These are phyloP conservation scores for Rhododendron simsii DNA, from an alignment of 148 eudicot genomes.

Conservation along the genomic window DNA sequence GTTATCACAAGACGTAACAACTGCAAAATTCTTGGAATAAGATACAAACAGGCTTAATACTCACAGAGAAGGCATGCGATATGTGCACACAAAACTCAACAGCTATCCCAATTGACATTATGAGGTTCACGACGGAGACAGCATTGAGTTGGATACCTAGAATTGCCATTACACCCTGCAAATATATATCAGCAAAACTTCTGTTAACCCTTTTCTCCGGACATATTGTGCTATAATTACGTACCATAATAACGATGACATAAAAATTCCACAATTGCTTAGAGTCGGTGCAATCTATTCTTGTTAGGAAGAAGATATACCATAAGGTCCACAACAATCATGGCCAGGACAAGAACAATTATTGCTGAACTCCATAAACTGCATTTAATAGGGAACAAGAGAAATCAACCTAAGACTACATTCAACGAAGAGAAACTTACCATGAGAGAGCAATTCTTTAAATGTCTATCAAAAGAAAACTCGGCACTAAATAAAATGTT, in stretches of 20 bases:
- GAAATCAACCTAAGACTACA: conserved; percentile 6
- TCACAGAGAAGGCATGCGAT: conserved; percentile 95
- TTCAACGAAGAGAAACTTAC: background rate
- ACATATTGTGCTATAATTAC: background rate
- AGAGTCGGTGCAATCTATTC: background rate
- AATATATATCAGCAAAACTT: conserved; percentile 7
- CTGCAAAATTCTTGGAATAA: background rate
- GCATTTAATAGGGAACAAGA: conserved; percentile 22
- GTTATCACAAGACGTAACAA: background rate
- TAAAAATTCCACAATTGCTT: background rate
- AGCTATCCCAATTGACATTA: conserved; percentile 97
- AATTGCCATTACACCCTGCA: conserved; percentile 98
- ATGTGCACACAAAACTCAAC: conserved; percentile 99
- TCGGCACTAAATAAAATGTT: background rate
- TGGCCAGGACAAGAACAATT: conserved; percentile 55
- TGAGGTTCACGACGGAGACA: conserved; percentile 93
- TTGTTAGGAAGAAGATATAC: conserved; percentile 22
- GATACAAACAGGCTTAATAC: conserved; percentile 8
- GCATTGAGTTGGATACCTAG: conserved; percentile 92
- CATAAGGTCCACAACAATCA: conserved; percentile 71
- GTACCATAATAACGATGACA: background rate
- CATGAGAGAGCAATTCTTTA: background rate
- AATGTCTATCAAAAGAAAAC: background rate
- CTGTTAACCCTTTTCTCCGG: background rate
- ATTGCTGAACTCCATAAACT: conserved; percentile 69